phyloP scores from a whole-genome alignment of 257 asterid species.

The Solanum chmielewskii region DNA sequence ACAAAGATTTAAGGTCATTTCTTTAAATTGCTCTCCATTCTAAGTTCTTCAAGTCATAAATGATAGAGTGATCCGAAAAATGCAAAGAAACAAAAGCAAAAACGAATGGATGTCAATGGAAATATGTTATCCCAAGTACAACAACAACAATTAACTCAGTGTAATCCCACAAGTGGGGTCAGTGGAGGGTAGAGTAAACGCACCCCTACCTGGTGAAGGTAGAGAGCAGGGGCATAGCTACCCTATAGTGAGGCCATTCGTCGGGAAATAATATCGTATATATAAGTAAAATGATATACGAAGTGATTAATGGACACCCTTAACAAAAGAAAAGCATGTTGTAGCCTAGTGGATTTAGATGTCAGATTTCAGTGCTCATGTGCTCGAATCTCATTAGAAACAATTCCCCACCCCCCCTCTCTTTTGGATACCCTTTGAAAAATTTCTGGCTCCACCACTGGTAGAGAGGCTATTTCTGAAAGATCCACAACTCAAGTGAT shows the following conservation, averaged over 20 bases:
- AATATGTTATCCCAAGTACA: neutral
- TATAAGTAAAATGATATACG: no score
- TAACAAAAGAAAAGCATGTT: no score
- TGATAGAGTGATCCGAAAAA: neutral
- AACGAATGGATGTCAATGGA: neutral
- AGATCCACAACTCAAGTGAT: neutral
- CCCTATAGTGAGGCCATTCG: no score
- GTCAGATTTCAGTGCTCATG: no score
- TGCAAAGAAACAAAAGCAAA: neutral
- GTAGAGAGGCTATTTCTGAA: neutral
- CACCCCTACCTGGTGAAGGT: neutral
- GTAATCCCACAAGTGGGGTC: neutral
- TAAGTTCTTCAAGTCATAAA: neutral
- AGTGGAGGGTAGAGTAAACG: neutral
- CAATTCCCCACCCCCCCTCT: no score
- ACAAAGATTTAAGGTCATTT: neutral
- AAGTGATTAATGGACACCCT: no score
- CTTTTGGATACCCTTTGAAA: no score
- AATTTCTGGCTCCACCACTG: no score
- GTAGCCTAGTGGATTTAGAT: no score
- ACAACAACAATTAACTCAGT: neutral
- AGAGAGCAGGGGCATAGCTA: neutral
- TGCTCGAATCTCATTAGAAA: no score
- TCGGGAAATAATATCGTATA: no score
- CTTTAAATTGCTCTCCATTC: neutral